Percentiles rank a stretch among this genome's conserved stretches.
These are phyloP conservation scores for Gastrolobium villosum DNA, from an alignment of 306 rosid genomes.

Conservation along the genomic window DNA sequence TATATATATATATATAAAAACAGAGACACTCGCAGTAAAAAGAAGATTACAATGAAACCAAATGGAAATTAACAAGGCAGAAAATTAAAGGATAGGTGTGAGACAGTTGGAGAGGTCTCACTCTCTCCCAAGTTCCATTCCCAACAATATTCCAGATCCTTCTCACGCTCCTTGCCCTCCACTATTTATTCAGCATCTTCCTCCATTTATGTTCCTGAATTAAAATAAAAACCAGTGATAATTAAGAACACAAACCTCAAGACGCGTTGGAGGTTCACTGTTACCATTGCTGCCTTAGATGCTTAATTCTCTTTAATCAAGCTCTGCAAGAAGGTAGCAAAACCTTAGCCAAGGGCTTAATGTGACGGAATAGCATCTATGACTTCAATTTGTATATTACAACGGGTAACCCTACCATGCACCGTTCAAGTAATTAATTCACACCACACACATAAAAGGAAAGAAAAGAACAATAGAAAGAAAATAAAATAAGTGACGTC, in stretches of 20 bases:
- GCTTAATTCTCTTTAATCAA: conserved; percentile 43
- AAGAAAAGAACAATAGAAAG: not conserved
- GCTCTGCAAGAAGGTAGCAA: conserved; percentile 23
- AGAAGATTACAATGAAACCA: too few species aligned
- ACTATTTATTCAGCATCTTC: too few species aligned
- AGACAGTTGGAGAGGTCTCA: too few species aligned
- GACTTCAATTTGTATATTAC: not conserved
- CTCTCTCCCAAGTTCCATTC: too few species aligned
- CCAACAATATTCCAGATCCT: too few species aligned
- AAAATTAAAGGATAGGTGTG: too few species aligned
- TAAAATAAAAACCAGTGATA: conserved; percentile 8
- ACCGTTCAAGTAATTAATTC: not conserved
- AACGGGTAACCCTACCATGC: not conserved
- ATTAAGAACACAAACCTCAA: conserved; percentile 58
- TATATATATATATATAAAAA: too few species aligned
- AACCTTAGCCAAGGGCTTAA: not conserved
- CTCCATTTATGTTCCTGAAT: not conserved
- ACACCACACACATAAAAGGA: not conserved
- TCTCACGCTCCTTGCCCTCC: too few species aligned
- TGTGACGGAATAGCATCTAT: not conserved
- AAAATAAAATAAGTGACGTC: not conserved
- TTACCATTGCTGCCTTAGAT: conserved; percentile 51
- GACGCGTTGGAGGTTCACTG: conserved; percentile 51
- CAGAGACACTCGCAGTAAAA: too few species aligned
- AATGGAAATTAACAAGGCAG: too few species aligned